Evolutionary conservation across 2,329 filamentous ascomycete species (phyloP).

Genomic region (Lasiodiplodia citricola): DNA sequence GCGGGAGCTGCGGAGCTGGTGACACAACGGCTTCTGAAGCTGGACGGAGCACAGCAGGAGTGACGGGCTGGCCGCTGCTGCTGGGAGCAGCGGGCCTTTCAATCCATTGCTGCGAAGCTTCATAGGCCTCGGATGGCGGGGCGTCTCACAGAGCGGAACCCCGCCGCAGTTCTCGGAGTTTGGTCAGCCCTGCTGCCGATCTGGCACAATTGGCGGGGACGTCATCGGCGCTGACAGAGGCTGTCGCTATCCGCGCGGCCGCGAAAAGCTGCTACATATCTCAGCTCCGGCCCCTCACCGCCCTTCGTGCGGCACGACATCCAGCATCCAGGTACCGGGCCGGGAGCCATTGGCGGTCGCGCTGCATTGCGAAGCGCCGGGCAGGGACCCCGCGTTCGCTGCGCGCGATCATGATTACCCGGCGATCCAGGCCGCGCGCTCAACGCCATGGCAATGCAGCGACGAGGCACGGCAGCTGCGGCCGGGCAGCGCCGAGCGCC

Average conservation of each 20-base stretch:
- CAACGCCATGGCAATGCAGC: conserved; percentile 15
- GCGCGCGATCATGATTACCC: conserved; percentile 10
- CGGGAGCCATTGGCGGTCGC: neutral
- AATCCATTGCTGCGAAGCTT: neutral
- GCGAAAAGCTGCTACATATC: conserved; percentile 2
- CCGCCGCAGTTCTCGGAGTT: conserved; percentile 12
- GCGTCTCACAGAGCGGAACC: conserved; percentile 13
- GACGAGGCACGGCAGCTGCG: conserved; percentile 2
- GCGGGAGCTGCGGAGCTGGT: conserved; percentile 13
- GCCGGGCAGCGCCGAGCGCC: neutral
- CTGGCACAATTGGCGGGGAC: neutral
- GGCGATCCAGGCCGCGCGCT: conserved; percentile 9
- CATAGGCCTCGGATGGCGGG: neutral
- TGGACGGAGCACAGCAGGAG: conserved; percentile 12
- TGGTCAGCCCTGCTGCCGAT: neutral
- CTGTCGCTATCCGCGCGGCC: conserved; percentile 14
- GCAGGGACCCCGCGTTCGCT: conserved; percentile 11
- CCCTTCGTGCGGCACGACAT: conserved; percentile 10
- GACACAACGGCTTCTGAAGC: conserved; percentile 22
- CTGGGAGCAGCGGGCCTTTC: conserved; percentile 8
- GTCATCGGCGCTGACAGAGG: neutral
- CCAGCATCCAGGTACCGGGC: conserved; percentile 21
- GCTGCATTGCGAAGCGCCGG: too few relatives aligned
- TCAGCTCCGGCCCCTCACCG: conserved; percentile 13
- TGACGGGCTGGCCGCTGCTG: neutral